Percentiles rank a stretch among this genome's conserved stretches.
Conservation (phyloP, 352 stramenopile genomes). For the Globisporangium echinulatum region DNA sequence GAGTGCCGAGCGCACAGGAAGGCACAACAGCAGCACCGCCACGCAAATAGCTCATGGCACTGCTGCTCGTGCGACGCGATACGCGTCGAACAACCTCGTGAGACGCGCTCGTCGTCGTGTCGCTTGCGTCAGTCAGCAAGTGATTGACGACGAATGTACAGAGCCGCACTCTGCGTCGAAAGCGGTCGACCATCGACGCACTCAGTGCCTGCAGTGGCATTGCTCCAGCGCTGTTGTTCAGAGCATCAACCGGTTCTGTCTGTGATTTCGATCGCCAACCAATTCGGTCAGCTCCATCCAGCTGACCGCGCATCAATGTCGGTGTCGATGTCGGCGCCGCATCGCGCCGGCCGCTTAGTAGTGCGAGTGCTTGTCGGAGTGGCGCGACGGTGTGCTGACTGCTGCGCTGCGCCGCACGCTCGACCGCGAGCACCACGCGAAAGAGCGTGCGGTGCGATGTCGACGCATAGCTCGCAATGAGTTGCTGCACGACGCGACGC, state of each 20-base stretch:
- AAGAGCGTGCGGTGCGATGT: constrained; percentile 25
- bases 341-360: not conserved
- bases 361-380: not conserved
- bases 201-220: not conserved
- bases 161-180: constrained; percentile 27
- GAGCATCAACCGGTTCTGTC: not conserved
- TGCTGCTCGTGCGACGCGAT: not conserved
- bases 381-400: constrained; percentile 2
- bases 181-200: constrained; percentile 19
- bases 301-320: no score
- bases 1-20: not conserved
- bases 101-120: not conserved
- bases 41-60: not conserved
- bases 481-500: not conserved
- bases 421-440: constrained; percentile 15
- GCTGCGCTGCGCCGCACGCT: constrained; percentile 6
- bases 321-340: no score
- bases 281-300: no score
- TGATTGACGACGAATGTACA: constrained; percentile 23
- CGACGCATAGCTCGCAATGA: constrained; percentile 15
- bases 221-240: not conserved
- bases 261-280: no score
- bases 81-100: not conserved
- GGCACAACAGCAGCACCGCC: no score
- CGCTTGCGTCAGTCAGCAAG: not conserved